A percentile compares a stretch with the other conserved stretches of the same genome.
phyloP scores from a whole-genome alignment of 2,329 filamentous ascomycete genomes.

The Amphichorda felina region DNA sequence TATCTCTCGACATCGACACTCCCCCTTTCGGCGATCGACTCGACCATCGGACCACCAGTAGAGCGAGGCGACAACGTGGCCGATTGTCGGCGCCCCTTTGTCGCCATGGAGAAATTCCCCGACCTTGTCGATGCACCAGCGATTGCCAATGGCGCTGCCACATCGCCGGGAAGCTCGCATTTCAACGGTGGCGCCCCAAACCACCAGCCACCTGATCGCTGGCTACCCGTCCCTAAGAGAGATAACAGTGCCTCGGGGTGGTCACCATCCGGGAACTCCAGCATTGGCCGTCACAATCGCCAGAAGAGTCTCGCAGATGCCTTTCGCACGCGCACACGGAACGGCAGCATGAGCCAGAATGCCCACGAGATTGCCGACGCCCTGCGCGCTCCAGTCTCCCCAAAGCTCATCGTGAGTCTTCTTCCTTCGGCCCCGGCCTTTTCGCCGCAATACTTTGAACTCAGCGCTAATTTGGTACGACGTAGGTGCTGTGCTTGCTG shows the following conservation, averaged over 20 bases:
- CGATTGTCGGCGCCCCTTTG: no score
- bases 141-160: slow-evolving; percentile 11
- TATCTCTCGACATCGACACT: no score
- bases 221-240: slow-evolving; percentile 6
- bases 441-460: slow-evolving; percentile 2
- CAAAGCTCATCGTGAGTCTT: slow-evolving; percentile 63
- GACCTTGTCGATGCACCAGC: slow-evolving; percentile 34
- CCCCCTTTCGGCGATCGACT: no score
- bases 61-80: no score
- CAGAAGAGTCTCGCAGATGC: slow-evolving; percentile 87
- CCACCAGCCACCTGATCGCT: slow-evolving; percentile 8
- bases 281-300: slow-evolving; percentile 40
- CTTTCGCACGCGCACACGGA: slow-evolving; percentile 69
- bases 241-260: slow-evolving; percentile 2
- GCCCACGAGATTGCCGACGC: slow-evolving; percentile 89
- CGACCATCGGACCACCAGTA: no score
- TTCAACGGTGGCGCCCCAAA: slow-evolving; percentile 14
- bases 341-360: slow-evolving; percentile 81
- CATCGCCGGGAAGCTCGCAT: slow-evolving; percentile 1
- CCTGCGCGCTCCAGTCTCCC: slow-evolving; percentile 79
- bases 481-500: slow-evolving; percentile 66
- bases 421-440: neutral
- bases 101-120: slow-evolving; percentile 43
- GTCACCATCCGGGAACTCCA: neutral
- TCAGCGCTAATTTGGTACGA: slow-evolving; percentile 8